Base-by-base conservation (phyloP, 208 protist genomes). In the Acanthamoeba polyphaga region DNA sequence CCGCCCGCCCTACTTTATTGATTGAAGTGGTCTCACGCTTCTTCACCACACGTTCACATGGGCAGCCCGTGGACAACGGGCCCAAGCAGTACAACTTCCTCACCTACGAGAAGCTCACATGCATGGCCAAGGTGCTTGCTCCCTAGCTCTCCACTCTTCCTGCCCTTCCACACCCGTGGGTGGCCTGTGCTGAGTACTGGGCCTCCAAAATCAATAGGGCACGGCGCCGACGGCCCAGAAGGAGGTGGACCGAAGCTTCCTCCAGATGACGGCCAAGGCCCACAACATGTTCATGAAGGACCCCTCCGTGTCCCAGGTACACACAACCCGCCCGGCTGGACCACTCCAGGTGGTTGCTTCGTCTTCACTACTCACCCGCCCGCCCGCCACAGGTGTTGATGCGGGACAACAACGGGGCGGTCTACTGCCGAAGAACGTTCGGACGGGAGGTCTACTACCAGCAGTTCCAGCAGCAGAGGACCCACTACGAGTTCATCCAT, bases 401-500 rank as follows among this genome's bases (percentile, higher is more conserved):
- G 80, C 80, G 80, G 24, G 80, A 88, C 51, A 55, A 88, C 80
- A 55, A 88, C n/a, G 80, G 80, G 2, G 43, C 8, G 29, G 80
- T 88, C 4, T 88, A 66, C 53, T 88, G 80, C 53, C 80, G 80
- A 3, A 49, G 80, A 5, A 53, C 38, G 51, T 2, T 55, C 3
- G 80, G 80, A 0, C 32, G 43, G 51, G 49, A 88, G 53, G 34
- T 88, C 1, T 88, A 88, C 80, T 88, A 38, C 80, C 80, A 88
- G n/a, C 80, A 88, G 51, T 88, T 88, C 46, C 80, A 88, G 22
- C 43, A 88, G 27, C 80, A 66, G 24, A 88, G 64, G 43, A 88
- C 43, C 22, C 80, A 88, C 80, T 88, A 88, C 80, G 80, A 88
- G 46, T 88, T 88, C 46, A 88, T 88, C 27, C 43, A 88, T 29